Evolutionary conservation across 306 rosid species (phyloP).

Genomic region (Dryas octopetala): DNA sequence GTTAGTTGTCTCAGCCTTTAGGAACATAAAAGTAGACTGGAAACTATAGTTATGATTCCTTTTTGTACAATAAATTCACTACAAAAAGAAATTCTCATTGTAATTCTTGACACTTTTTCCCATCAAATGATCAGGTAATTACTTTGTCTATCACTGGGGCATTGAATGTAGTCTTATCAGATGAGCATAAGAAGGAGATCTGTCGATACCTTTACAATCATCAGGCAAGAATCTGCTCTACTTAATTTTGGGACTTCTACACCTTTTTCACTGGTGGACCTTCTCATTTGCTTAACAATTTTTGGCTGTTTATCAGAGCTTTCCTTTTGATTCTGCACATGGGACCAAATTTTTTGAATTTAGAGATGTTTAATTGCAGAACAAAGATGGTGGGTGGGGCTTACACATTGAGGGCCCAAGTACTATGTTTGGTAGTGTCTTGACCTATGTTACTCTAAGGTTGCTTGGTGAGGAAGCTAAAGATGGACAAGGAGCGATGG

Average conservation of each 20-base stretch:
- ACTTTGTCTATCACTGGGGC: slow-evolving; percentile 70
- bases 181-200: slow-evolving; percentile 77
- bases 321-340: neutral
- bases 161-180: slow-evolving; percentile 65
- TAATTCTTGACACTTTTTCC: slow-evolving; percentile 18
- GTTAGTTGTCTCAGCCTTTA: neutral
- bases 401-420: slow-evolving; percentile 87
- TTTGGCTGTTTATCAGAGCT: neutral
- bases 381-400: slow-evolving; percentile 97
- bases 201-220: slow-evolving; percentile 78
- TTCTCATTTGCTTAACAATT: neutral
- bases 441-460: slow-evolving; percentile 61
- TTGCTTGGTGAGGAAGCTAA: slow-evolving; percentile 83
- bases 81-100: neutral
- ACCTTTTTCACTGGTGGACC: neutral
- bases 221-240: slow-evolving; percentile 46
- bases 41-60: neutral
- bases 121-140: slow-evolving; percentile 52
- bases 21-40: neutral
- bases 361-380: slow-evolving; percentile 46
- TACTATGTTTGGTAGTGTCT: slow-evolving; percentile 86
- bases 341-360: slow-evolving; percentile 7
- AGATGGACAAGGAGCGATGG: slow-evolving; percentile 68
- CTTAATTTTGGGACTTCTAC: neutral
- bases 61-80: neutral